A percentile compares a stretch with the other conserved stretches of the same genome.
phyloP scores from a whole-genome alignment of 2,329 filamentous ascomycete genomes.

The Seiridium unicorne region DNA sequence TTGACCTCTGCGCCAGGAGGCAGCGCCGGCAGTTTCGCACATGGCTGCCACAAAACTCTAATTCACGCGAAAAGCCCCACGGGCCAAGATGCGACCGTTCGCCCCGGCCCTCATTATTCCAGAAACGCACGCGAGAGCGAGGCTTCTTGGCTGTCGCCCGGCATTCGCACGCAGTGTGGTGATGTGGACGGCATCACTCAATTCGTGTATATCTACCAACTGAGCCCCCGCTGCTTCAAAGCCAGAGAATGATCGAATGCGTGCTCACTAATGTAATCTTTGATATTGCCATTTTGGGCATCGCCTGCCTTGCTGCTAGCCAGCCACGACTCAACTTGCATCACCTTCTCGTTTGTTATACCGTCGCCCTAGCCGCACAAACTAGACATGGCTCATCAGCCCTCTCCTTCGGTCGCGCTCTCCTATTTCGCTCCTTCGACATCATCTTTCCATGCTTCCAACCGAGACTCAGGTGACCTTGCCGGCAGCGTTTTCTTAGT shows the following conservation, averaged over 20 bases:
- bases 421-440: not conserved
- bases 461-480: conserved; percentile 10
- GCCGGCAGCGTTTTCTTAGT: conserved; percentile 29
- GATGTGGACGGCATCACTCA: not conserved
- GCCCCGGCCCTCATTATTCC: too few species aligned
- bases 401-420: not conserved
- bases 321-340: not conserved
- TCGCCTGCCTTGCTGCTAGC: too few species aligned
- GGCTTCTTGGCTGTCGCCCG: not conserved
- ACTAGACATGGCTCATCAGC: not conserved
- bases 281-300: too few species aligned
- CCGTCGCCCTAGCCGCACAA: not conserved
- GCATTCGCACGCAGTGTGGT: not conserved
- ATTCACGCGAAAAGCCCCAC: too few species aligned
- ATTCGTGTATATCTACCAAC: not conserved
- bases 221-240: not conserved
- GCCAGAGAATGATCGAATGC: not conserved
- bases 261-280: too few species aligned
- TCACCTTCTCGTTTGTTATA: not conserved
- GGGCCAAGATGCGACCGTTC: too few species aligned
- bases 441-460: not conserved
- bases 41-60: too few species aligned
- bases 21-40: too few species aligned
- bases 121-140: too few species aligned
- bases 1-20: too few species aligned